These are phyloP conservation scores for Boletus rufocinnamomeus DNA, from an alignment of 768 basidiomycete genomes.

Conservation along the genomic window DNA sequence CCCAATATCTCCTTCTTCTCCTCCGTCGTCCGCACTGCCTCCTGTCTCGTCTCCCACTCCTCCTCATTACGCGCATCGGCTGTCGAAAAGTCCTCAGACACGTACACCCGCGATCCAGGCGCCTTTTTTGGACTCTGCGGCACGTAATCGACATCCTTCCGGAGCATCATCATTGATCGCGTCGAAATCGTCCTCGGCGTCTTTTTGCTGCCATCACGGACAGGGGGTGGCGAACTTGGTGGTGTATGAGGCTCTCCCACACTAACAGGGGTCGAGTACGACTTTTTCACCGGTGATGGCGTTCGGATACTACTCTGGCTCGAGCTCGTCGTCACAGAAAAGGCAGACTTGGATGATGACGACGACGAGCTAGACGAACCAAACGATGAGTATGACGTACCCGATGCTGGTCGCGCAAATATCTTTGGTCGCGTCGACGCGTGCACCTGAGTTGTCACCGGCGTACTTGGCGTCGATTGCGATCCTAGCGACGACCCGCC, in stretches of 20 bases:
- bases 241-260: constrained; percentile 25
- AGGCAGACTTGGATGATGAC: constrained; percentile 38
- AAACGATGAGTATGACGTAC: constrained; percentile 21
- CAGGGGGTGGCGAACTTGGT: constrained; percentile 29
- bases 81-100: constrained; percentile 26
- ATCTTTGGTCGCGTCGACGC: constrained; percentile 24
- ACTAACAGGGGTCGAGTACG: constrained; percentile 23
- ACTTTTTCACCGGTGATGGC: constrained; percentile 48
- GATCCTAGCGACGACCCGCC: constrained; percentile 6
- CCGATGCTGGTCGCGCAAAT: constrained; percentile 26
- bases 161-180: constrained; percentile 63
- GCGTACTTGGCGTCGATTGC: constrained; percentile 40
- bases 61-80: constrained; percentile 12
- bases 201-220: constrained; percentile 27
- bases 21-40: constrained; percentile 57
- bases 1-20: constrained; percentile 83
- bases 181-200: constrained; percentile 28
- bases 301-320: constrained; percentile 29
- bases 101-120: constrained; percentile 33
- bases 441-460: constrained; percentile 29
- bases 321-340: constrained; percentile 43
- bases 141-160: constrained; percentile 69
- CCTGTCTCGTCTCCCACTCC: constrained; percentile 12
- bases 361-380: constrained; percentile 29
- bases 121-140: constrained; percentile 71